Base-by-base conservation (phyloP, 306 rosid species). In the Vicia faba region DNA sequence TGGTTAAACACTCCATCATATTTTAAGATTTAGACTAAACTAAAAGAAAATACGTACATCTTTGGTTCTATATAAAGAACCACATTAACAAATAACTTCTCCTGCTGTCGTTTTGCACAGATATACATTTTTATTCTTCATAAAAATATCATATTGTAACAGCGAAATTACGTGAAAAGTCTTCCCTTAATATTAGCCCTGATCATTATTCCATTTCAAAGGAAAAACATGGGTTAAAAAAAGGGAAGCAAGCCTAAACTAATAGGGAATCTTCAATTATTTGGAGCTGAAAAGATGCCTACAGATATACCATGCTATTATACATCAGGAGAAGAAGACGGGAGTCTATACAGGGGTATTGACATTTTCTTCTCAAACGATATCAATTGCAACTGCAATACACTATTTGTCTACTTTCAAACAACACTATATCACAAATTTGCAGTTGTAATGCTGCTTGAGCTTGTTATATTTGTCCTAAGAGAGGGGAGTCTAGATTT, bases 401-500 rank as follows among this genome's bases (percentile, higher is more conserved):
- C 53, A 8, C 72, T 73, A 44, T 25, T 54, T 55, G 2, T 55
- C 38, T 55, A 55, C 61, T 6, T 26, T 19, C 8, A 31, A 53
- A 66, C 69, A 70, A 20, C 44, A 5, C 74, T 54, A 62, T 3
- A 18, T 76, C 78, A 86, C 77, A 72, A 62, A 64, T 77, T 77
- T 6, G 85, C 73, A 4, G 86, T 68, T 40, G 72, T 84, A 65
- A 75, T 46, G 14, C 73, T 65, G 54, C 76, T 68, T 46, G 83
- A 36, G 74, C 63, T 66, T 5, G 38, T 64, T 53, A 41, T 25
- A 64, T 63, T 71, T 61, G 76, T 75, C 66, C 57, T 12, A 3
- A 66, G 75, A 18, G 75, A 61, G 40, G 43, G 48, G 15, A 84
- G 65, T 66, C 71, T 81, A 41, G 87, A 82, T 76, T 82, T 86